Percentiles rank a stretch among this genome's conserved stretches.
phyloP scores from a whole-genome alignment of 768 basidiomycete species.

The Tricholoma terreum region DNA sequence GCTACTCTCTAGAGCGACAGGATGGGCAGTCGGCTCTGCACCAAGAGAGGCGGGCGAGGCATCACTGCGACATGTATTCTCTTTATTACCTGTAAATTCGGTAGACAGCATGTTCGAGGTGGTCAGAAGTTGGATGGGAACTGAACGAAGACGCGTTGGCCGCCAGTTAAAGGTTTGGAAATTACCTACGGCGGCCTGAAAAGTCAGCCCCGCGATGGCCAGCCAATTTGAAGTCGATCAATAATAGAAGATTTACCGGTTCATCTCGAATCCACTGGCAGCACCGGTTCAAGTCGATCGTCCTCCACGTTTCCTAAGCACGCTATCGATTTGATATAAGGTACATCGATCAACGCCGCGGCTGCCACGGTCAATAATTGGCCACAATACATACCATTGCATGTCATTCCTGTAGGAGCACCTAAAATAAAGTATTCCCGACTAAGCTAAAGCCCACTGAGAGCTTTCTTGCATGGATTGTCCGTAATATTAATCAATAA shows the following conservation, averaged over 20 bases:
- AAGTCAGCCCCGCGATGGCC: not conserved
- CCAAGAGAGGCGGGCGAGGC: slow-evolving; percentile 7
- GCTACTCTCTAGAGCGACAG: slow-evolving; percentile 6
- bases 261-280: not conserved
- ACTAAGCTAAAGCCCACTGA: too few species aligned
- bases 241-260: slow-evolving; percentile 11
- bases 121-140: not conserved
- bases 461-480: too few species aligned
- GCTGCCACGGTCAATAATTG: too few species aligned
- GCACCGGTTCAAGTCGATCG: too few species aligned
- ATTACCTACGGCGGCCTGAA: not conserved
- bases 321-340: too few species aligned
- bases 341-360: too few species aligned
- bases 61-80: slow-evolving; percentile 6
- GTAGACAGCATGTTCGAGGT: not conserved
- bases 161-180: not conserved
- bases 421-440: too few species aligned
- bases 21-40: slow-evolving; percentile 5
- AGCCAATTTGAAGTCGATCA: slow-evolving; percentile 1
- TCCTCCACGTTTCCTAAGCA: too few species aligned
- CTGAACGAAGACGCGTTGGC: not conserved
- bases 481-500: too few species aligned
- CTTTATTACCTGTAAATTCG: slow-evolving; percentile 10
- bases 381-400: too few species aligned
- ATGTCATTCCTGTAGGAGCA: too few species aligned